Conservation (phyloP, 805 yeast species). For the Metschnikowia anglica region DNA sequence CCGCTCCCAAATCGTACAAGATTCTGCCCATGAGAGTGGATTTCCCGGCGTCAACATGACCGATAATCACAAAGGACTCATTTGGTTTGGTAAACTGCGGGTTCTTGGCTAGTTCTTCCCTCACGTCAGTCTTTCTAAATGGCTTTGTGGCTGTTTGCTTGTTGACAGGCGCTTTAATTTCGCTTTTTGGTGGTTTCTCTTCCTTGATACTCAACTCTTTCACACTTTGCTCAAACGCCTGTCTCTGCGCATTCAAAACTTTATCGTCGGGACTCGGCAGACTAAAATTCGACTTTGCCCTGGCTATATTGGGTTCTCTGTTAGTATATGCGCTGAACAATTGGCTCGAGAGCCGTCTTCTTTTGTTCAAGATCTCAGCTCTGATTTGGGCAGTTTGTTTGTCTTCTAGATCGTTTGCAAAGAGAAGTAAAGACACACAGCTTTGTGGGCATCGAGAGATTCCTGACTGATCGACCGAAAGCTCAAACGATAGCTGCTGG, state of each 20-base stretch:
- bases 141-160: conserved; percentile 37
- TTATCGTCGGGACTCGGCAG: conserved; percentile 84
- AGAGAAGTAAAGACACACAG: conserved; percentile 11
- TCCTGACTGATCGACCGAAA: conserved; percentile 12
- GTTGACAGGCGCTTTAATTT: conserved; percentile 15
- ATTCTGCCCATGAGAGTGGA: conserved; percentile 77
- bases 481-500: conserved; percentile 6
- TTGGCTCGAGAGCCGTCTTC: conserved; percentile 13
- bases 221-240: conserved; percentile 37
- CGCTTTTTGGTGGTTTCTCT: conserved; percentile 11
- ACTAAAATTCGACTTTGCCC: conserved; percentile 53
- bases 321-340: conserved; percentile 42
- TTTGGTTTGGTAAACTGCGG: conserved; percentile 46
- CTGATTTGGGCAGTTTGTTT: not conserved
- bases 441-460: conserved; percentile 9
- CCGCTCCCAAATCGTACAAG: conserved; percentile 63
- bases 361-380: conserved; percentile 5
- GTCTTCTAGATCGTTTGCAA: not conserved
- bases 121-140: conserved; percentile 44
- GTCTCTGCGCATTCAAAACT: conserved; percentile 57
- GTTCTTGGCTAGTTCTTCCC: conserved; percentile 36
- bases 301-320: conserved; percentile 37
- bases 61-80: conserved; percentile 74
- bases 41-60: conserved; percentile 86
- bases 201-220: conserved; percentile 27